phyloP scores from a whole-genome alignment of 129 eudicot genomes.

The Kitagawia praeruptora region DNA sequence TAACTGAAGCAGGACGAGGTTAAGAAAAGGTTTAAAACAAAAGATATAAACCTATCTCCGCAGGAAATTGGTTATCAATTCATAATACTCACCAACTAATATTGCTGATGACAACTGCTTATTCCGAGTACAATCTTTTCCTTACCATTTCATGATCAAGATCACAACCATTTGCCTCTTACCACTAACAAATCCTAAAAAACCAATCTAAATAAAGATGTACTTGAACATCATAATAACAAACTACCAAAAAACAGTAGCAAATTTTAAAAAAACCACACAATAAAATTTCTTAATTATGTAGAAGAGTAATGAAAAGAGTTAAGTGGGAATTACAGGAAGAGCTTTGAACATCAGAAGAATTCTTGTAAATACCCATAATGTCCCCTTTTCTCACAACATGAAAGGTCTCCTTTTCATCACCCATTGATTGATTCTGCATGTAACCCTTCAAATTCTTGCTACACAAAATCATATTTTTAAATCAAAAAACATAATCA shows the following conservation, averaged over 20 bases:
- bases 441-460: background rate
- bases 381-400: conserved; percentile 74
- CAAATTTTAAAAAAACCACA: background rate
- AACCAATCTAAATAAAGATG: background rate
- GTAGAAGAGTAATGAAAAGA: background rate
- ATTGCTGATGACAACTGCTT: background rate
- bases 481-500: too few species aligned
- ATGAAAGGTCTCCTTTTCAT: conserved; percentile 71
- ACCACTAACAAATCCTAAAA: background rate
- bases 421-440: conserved; percentile 43
- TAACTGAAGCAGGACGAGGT: background rate
- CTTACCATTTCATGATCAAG: background rate
- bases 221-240: too few species aligned
- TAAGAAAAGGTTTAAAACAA: background rate
- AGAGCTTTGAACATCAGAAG: conserved; percentile 53
- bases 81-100: background rate
- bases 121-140: background rate
- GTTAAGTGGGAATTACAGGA: conserved; percentile 23
- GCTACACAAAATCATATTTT: background rate
- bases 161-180: background rate
- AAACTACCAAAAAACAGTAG: background rate
- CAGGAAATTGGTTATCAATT: too few species aligned
- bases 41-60: background rate
- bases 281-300: background rate
- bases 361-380: conserved; percentile 62